Evolutionary conservation across 352 stramenopile genomes (phyloP).

Genomic region (Phytophthora pinifolia): DNA sequence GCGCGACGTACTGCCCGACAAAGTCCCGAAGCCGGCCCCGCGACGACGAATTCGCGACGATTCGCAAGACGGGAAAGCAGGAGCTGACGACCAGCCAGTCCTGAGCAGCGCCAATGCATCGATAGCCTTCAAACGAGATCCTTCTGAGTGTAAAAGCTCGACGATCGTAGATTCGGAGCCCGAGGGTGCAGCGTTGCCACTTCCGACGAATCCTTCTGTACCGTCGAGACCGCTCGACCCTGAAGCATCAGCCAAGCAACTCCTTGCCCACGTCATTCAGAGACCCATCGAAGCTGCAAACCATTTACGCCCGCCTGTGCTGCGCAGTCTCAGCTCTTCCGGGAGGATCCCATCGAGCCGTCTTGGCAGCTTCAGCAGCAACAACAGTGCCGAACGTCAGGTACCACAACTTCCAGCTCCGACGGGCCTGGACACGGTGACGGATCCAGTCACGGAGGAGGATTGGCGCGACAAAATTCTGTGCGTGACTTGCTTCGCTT

Average conservation of each 20-base stretch:
- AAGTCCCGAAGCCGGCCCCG: conserved; percentile 26
- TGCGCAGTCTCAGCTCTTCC: conserved; percentile 10
- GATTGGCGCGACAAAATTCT: conserved; percentile 48
- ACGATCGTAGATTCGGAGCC: not conserved
- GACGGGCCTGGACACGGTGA: not conserved
- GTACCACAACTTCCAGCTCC: conserved; percentile 2
- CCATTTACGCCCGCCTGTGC: conserved; percentile 20
- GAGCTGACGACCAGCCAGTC: not conserved
- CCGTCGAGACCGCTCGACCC: conserved; percentile 10
- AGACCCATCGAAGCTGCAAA: conserved; percentile 24
- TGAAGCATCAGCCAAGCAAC: conserved; percentile 24
- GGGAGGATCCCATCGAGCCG: conserved; percentile 1
- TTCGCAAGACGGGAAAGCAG: conserved; percentile 7
- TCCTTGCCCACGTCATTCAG: conserved; percentile 28
- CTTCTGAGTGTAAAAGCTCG: conserved; percentile 1
- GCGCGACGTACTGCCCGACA: conserved; percentile 58
- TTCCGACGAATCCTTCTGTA: conserved; percentile 4
- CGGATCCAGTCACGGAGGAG: conserved; percentile 19
- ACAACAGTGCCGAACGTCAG: conserved; percentile 21
- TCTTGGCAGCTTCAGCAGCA: conserved; percentile 12
- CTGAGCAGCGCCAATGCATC: not conserved
- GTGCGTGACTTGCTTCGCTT: conserved; percentile 21
- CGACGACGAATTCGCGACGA: conserved; percentile 8
- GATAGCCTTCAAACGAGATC: not conserved
- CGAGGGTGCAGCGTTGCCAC: not conserved